Evolutionary conservation across 768 basidiomycete species (phyloP).

Genomic region (Chlorophyllum brunneum): DNA sequence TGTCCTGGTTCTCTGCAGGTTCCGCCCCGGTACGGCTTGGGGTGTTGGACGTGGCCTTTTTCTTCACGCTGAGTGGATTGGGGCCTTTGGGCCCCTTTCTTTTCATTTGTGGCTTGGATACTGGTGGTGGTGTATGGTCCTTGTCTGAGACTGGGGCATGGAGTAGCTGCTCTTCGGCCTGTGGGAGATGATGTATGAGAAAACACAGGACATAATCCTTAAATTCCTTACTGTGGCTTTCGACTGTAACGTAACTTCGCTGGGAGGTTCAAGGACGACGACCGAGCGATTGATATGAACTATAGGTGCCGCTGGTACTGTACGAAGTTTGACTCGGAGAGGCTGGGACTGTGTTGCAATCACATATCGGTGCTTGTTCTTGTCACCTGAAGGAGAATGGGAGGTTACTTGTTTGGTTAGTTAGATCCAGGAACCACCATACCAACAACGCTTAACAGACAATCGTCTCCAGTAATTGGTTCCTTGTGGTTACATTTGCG

Average conservation of each 20-base stretch:
- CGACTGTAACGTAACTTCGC: slow-evolving; percentile 64
- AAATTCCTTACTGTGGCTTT: slow-evolving; percentile 55
- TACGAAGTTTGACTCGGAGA: slow-evolving; percentile 66
- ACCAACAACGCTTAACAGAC: slow-evolving; percentile 82
- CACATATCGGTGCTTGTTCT: slow-evolving; percentile 92
- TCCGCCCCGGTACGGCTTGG: slow-evolving; percentile 38
- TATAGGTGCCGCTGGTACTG: slow-evolving; percentile 81
- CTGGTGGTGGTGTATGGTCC: slow-evolving; percentile 34
- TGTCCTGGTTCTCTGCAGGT: slow-evolving; percentile 19
- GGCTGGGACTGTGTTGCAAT: slow-evolving; percentile 79
- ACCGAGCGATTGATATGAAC: slow-evolving; percentile 91
- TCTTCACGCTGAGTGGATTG: slow-evolving; percentile 91
- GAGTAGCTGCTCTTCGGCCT: slow-evolving; percentile 66
- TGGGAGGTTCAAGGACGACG: slow-evolving; percentile 89
- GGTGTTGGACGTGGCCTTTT: slow-evolving; percentile 44
- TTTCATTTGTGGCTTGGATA: slow-evolving; percentile 42
- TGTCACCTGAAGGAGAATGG: slow-evolving; percentile 44
- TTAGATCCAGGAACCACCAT: slow-evolving; percentile 18
- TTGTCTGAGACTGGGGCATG: slow-evolving; percentile 48
- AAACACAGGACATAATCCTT: neutral
- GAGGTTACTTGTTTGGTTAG: neutral
- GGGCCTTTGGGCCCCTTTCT: slow-evolving; percentile 80
- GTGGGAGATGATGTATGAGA: slow-evolving; percentile 1
- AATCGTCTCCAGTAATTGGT: slow-evolving; percentile 81
- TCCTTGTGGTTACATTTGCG: slow-evolving; percentile 94